A percentile compares a stretch with the other conserved stretches of the same genome.
Conservation (phyloP, 768 basidiomycete species). For the Suillus decipiens region DNA sequence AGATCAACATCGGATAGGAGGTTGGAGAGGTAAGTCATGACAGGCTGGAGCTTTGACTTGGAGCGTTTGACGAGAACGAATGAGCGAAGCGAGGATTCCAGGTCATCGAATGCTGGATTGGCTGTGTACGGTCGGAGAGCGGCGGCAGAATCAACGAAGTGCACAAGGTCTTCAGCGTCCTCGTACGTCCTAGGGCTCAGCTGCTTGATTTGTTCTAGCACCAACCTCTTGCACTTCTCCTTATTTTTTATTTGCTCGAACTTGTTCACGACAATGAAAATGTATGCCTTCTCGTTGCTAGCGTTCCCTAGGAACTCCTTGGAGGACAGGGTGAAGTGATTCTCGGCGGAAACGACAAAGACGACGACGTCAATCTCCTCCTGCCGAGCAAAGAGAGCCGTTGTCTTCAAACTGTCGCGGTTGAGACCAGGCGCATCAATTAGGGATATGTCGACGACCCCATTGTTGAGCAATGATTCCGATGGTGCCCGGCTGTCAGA, state of each 20-base stretch:
- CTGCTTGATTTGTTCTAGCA: constrained; percentile 92
- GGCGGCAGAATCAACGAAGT: constrained; percentile 93
- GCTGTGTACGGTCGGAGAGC: constrained; percentile 67
- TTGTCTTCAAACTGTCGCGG: constrained; percentile 92
- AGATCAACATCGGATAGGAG: constrained; percentile 90
- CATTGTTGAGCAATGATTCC: constrained; percentile 90
- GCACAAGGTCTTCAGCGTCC: constrained; percentile 90
- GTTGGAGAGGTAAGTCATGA: constrained; percentile 86
- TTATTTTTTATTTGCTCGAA: constrained; percentile 96
- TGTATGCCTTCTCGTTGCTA: constrained; percentile 94
- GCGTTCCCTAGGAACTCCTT: constrained; percentile 93
- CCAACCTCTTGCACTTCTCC: constrained; percentile 82
- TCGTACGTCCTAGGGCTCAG: constrained; percentile 92
- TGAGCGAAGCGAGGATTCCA: constrained; percentile 87
- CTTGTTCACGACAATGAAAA: constrained; percentile 99
- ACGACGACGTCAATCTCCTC: constrained; percentile 99
- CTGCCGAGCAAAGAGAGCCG: constrained; percentile 92
- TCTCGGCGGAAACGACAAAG: constrained; percentile 96
- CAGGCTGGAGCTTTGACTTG: constrained; percentile 96
- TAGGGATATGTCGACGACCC: constrained; percentile 95
- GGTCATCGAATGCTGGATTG: constrained; percentile 77
- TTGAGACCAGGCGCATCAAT: constrained; percentile 99
- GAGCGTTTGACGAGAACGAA: constrained; percentile 95
- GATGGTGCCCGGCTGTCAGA: constrained; percentile 75
- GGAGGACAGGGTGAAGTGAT: constrained; percentile 96